A percentile compares a stretch with the other conserved stretches of the same genome.
Evolutionary conservation across 2,329 filamentous ascomycete species (phyloP).

Genomic region (Exophiala alcalophila): DNA sequence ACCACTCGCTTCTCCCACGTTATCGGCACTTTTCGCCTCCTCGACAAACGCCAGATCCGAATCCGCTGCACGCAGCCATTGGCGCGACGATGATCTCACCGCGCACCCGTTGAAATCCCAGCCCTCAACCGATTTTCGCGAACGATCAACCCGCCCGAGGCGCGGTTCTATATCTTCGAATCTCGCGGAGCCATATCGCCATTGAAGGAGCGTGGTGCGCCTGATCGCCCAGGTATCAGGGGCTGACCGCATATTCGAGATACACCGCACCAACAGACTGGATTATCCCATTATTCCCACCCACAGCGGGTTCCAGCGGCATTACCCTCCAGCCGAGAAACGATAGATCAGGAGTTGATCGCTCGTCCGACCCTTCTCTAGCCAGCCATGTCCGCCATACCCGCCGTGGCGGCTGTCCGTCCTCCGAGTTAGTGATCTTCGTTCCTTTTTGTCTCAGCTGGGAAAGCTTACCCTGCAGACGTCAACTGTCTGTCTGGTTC

Average conservation of each 20-base stretch:
- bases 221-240: conserved; percentile 5
- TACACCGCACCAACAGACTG: not conserved
- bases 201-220: no score
- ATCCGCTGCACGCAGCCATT: no score
- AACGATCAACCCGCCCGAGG: no score
- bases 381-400: conserved; percentile 21
- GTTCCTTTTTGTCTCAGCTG: conserved; percentile 18
- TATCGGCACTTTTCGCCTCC: no score
- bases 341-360: not conserved
- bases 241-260: not conserved
- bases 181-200: no score
- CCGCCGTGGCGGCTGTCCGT: conserved; percentile 9
- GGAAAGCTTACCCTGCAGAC: conserved; percentile 18
- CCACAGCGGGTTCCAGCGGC: conserved; percentile 7
- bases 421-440: conserved; percentile 16
- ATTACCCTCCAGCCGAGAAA: conserved; percentile 1
- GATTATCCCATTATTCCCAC: no score
- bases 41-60: no score
- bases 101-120: no score
- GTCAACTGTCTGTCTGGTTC: conserved; percentile 15
- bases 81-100: no score
- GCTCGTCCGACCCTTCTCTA: conserved; percentile 6
- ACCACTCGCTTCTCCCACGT: no score
- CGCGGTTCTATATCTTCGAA: no score
- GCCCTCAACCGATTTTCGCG: no score